These are phyloP conservation scores for Cornus kousa DNA, from an alignment of 148 eudicot genomes.

Conservation along the genomic window DNA sequence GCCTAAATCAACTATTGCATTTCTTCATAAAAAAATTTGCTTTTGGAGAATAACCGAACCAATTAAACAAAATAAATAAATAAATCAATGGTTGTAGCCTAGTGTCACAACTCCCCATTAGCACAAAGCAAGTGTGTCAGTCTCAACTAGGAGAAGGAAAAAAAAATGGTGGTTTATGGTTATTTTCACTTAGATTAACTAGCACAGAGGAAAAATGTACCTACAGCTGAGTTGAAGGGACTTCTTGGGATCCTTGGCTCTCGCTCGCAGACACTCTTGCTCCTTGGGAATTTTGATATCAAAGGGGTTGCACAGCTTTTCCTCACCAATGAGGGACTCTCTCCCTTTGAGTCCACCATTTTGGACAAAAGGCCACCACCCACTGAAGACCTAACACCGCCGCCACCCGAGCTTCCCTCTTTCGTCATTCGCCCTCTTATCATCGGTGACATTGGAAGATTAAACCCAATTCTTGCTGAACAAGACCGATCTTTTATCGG, in stretches of 20 bases:
- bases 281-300: slow-evolving; percentile 60
- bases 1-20: neutral
- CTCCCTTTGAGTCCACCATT: slow-evolving; percentile 50
- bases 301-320: slow-evolving; percentile 70
- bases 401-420: slow-evolving; percentile 31
- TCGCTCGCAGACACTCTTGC: slow-evolving; percentile 73
- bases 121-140: too few relatives aligned
- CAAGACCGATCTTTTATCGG: slow-evolving; percentile 61
- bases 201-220: slow-evolving; percentile 52
- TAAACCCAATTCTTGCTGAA: slow-evolving; percentile 33
- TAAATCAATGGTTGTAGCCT: too few relatives aligned
- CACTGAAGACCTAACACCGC: slow-evolving; percentile 53
- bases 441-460: slow-evolving; percentile 60
- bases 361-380: slow-evolving; percentile 49
- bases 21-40: neutral
- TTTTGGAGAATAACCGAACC: neutral
- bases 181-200: neutral
- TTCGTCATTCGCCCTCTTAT: slow-evolving; percentile 36
- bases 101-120: too few relatives aligned
- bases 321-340: slow-evolving; percentile 49
- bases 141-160: too few relatives aligned
- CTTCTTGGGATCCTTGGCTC: slow-evolving; percentile 49
- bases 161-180: neutral
- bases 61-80: too few relatives aligned
- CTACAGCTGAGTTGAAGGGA: slow-evolving; percentile 76